Base-by-base conservation (phyloP, 2,329 filamentous ascomycete genomes). In the Sclerotinia minor region DNA sequence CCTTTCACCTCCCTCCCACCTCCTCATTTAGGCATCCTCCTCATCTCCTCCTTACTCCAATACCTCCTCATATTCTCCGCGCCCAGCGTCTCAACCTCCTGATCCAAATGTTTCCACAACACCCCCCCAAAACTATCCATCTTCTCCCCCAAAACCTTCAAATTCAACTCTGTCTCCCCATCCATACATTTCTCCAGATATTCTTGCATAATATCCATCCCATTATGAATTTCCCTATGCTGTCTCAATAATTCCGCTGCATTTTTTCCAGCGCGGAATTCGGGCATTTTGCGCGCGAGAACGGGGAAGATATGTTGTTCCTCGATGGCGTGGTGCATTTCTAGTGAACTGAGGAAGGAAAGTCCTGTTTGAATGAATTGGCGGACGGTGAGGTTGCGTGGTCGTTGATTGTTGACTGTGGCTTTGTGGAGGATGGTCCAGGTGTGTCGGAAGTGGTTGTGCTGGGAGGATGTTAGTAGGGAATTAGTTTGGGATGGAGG, bases 31-130 rank as follows among this genome's bases (percentile, higher is more conserved):
- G 86, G 87, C 80, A 95, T 83, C 64, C 80, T 79, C 77, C 79
- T 81, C 78, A 97, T 88, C 82, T 97, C 93, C 58, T 91, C 87
- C 69, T 87, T 73, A 0, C 83, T 90, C 91, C 92, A 97, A 78
- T 91, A 93, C 78, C 83, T 87, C 73, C 92, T 84, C 93, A 97
- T 96, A 77, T 94, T 96, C 78, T 95, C 91, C 55, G 92, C 92
- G 2, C 89, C 86, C 44, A 97, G 78, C 72, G 90, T 85, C 78
- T 83, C 81, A 9, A 97, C 92, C 82, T 97, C 93, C 73, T 94
- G 89, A 74, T 95, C 91, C 69, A 97, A 80, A 82, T 97, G 93
- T 75, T 81, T 81, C 91, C 92, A 94, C 60, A 97, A 78, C 71
- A 96, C 91, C 13, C 82, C 81, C 15, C 91, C 91, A 86, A 94